phyloP scores from a whole-genome alignment of 2,329 filamentous ascomycete genomes.

The Fusarium penzigii region DNA sequence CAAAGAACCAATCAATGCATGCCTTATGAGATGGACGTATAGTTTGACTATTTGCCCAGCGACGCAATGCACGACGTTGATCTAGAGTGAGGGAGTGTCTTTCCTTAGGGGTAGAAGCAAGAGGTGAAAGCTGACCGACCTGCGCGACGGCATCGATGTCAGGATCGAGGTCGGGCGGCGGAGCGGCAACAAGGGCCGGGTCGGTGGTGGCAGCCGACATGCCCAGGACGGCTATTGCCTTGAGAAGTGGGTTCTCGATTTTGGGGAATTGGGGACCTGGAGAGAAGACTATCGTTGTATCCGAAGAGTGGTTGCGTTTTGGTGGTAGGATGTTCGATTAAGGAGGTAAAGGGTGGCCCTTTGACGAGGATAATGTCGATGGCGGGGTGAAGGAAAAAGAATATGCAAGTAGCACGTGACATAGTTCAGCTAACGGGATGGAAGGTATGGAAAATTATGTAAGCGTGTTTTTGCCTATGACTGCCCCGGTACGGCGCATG shows the following conservation, averaged over 20 bases:
- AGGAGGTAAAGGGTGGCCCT: constrained; percentile 29
- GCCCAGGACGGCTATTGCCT: constrained; percentile 31
- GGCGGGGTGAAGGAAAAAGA: constrained; percentile 30
- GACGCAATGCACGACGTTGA: constrained; percentile 60
- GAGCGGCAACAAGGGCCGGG: constrained; percentile 38
- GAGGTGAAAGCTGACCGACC: constrained; percentile 18
- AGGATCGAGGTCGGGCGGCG: constrained; percentile 32
- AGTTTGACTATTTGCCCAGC: constrained; percentile 59
- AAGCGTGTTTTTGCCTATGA: not conserved
- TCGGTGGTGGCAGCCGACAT: constrained; percentile 42
- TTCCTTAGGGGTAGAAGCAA: constrained; percentile 41
- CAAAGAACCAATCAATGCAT: constrained; percentile 64
- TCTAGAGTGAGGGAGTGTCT: constrained; percentile 63
- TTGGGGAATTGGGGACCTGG: constrained; percentile 27
- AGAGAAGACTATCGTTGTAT: constrained; percentile 42
- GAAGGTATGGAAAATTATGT: constrained; percentile 4
- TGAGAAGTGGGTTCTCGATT: constrained; percentile 33
- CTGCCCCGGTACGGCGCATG: no score
- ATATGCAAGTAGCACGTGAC: constrained; percentile 21
- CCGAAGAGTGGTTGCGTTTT: constrained; percentile 33
- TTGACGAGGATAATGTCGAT: constrained; percentile 31
- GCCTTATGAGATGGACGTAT: constrained; percentile 60
- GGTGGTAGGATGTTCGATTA: constrained; percentile 39
- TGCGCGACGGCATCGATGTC: constrained; percentile 19
- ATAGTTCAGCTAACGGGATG: constrained; percentile 2